A percentile compares a stretch with the other conserved stretches of the same genome.
phyloP scores from a whole-genome alignment of 805 yeast genomes.

The Yarrowia hollandica region DNA sequence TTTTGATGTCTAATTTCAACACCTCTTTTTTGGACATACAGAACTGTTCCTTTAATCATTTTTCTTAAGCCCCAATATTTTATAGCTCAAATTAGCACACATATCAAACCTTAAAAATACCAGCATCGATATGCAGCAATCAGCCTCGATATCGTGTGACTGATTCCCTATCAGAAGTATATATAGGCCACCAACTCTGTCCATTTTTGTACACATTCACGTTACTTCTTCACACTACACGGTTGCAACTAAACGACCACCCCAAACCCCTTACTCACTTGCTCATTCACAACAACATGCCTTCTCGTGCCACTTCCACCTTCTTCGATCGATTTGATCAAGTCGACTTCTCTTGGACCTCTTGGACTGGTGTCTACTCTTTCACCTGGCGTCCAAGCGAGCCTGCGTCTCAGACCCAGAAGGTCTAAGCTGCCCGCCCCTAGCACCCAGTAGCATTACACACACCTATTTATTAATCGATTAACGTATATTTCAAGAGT shows the following conservation, averaged over 20 bases:
- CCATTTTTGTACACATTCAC: not conserved
- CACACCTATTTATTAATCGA: slow-evolving; percentile 3
- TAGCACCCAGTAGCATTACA: not conserved
- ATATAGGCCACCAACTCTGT: not conserved
- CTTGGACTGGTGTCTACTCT: slow-evolving; percentile 14
- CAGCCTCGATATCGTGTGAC: slow-evolving; percentile 26
- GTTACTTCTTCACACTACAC: not conserved
- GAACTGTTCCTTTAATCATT: too few relatives aligned
- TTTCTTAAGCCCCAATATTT: not conserved
- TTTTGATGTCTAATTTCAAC: too few relatives aligned
- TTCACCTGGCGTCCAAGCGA: slow-evolving; percentile 13
- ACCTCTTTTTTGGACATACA: too few relatives aligned
- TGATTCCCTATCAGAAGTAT: slow-evolving; percentile 1
- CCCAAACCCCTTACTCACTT: not conserved
- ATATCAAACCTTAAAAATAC: not conserved
- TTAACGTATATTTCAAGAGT: not conserved
- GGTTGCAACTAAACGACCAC: not conserved
- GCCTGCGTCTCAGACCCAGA: slow-evolving; percentile 5
- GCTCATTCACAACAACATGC: slow-evolving; percentile 8
- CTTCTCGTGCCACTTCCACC: slow-evolving; percentile 27
- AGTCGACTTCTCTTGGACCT: slow-evolving; percentile 25
- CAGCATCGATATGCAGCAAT: slow-evolving; percentile 17
- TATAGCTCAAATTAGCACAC: not conserved
- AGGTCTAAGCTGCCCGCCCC: not conserved
- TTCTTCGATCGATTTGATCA: slow-evolving; percentile 25